phyloP scores from a whole-genome alignment of 257 asterid genomes.

The Craterostigma plantagineum region DNA sequence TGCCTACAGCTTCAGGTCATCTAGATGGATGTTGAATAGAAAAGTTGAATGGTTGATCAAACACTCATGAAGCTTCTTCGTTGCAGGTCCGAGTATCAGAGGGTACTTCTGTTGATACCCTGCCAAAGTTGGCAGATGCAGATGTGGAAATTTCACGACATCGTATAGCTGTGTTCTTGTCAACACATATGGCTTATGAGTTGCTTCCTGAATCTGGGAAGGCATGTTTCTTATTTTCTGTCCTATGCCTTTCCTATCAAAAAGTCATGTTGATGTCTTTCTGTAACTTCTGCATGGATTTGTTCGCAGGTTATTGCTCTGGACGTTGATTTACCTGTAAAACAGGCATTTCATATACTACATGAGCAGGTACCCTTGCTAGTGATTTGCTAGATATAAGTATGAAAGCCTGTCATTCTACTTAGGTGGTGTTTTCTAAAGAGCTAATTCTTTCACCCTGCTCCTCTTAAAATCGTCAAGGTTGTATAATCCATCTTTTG shows the following conservation, averaged over 20 bases:
- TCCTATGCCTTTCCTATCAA: conserved; percentile 1
- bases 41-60: conserved; percentile 6
- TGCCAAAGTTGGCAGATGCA: conserved; percentile 49
- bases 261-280: background rate
- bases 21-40: too few relatives aligned
- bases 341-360: conserved; percentile 88
- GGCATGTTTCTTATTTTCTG: conserved; percentile 20
- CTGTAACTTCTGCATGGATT: conserved; percentile 5
- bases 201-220: conserved; percentile 92
- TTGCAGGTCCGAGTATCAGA: conserved; percentile 60
- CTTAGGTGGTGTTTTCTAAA: background rate
- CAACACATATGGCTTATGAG: conserved; percentile 72
- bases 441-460: too few relatives aligned
- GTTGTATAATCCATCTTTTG: too few relatives aligned
- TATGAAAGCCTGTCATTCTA: background rate
- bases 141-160: conserved; percentile 62
- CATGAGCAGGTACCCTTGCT: conserved; percentile 68
- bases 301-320: conserved; percentile 60
- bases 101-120: conserved; percentile 31
- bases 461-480: too few relatives aligned
- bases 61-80: conserved; percentile 7
- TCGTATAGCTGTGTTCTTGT: conserved; percentile 50
- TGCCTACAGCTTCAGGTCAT: background rate
- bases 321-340: conserved; percentile 79
- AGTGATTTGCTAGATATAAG: background rate